These are phyloP conservation scores for Saprolegnia diclina DNA, from an alignment of 352 stramenopile species.

Conservation along the genomic window DNA sequence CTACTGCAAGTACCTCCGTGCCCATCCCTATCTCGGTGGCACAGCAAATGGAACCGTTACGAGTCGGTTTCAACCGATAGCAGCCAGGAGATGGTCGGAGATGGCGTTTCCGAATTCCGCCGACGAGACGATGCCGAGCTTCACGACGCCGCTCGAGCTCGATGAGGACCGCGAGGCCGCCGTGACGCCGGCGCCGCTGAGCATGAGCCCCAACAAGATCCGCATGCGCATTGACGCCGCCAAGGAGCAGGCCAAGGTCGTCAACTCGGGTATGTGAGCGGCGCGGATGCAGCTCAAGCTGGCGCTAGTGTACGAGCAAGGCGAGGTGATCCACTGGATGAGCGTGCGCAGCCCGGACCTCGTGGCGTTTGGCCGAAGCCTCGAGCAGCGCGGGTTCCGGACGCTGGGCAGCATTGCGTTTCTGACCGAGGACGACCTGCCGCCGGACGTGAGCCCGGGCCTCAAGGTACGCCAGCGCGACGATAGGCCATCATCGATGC, in stretches of 20 bases:
- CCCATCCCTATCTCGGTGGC: too few relatives aligned
- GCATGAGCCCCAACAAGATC: conserved; percentile 32
- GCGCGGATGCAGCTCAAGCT: neutral
- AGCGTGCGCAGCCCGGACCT: conserved; percentile 63
- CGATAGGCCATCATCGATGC: neutral
- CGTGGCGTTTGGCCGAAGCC: conserved; percentile 45
- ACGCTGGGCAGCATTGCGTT: conserved; percentile 80
- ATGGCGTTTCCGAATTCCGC: too few relatives aligned
- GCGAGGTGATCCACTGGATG: conserved; percentile 82
- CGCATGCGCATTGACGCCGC: conserved; percentile 63
- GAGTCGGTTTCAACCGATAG: neutral
- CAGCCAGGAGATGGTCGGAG: neutral
- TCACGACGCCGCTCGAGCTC: conserved; percentile 5
- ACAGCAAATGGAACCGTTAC: neutral
- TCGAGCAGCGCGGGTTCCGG: conserved; percentile 59
- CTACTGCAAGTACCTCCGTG: too few relatives aligned
- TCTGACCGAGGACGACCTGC: conserved; percentile 65
- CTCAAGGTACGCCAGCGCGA: conserved; percentile 8
- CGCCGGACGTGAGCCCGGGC: conserved; percentile 31
- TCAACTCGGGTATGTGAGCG: conserved; percentile 44
- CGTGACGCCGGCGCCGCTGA: conserved; percentile 5
- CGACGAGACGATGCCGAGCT: too few relatives aligned
- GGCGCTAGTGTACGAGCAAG: conserved; percentile 59
- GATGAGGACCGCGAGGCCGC: conserved; percentile 23
- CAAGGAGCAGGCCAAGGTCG: conserved; percentile 71